Evolutionary conservation across 768 basidiomycete species (phyloP).

Genomic region (Leccinellum luteum): DNA sequence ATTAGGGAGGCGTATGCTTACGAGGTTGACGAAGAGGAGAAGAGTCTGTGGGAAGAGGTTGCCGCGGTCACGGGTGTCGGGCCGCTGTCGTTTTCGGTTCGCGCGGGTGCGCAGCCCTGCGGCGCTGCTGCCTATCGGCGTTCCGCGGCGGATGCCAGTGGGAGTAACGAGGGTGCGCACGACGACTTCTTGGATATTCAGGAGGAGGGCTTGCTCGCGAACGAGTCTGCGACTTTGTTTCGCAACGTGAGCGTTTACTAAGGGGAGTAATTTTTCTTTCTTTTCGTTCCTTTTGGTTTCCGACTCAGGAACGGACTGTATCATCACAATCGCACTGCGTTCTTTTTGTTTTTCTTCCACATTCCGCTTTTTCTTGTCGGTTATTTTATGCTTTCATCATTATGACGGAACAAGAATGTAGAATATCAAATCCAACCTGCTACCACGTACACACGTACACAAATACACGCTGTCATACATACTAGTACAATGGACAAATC

Average conservation of each 20-base stretch:
- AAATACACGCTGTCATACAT: background rate
- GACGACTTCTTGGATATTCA: conserved; percentile 12
- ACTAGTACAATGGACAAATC: conserved; percentile 3
- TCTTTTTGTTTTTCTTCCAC: background rate
- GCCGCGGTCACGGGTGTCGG: conserved; percentile 20
- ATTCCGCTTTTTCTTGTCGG: conserved; percentile 1
- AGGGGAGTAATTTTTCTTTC: background rate
- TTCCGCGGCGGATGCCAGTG: background rate
- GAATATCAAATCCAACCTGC: background rate
- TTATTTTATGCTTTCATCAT: conserved; percentile 24
- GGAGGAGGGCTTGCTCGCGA: conserved; percentile 18
- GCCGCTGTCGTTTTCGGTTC: conserved; percentile 13
- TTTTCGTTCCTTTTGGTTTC: background rate
- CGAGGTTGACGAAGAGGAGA: conserved; percentile 27
- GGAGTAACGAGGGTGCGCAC: background rate
- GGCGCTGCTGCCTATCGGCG: background rate
- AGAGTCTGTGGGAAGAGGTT: conserved; percentile 29
- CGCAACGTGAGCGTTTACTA: conserved; percentile 25
- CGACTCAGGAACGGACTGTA: background rate
- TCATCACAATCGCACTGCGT: background rate
- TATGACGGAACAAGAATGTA: conserved; percentile 16
- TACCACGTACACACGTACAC: background rate
- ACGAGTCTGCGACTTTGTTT: conserved; percentile 17
- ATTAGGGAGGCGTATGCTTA: conserved; percentile 18
- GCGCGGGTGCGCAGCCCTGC: conserved; percentile 11